Evolutionary conservation across 331 rosid genomes (phyloP).

Genomic region (Pyrus hybrid): DNA sequence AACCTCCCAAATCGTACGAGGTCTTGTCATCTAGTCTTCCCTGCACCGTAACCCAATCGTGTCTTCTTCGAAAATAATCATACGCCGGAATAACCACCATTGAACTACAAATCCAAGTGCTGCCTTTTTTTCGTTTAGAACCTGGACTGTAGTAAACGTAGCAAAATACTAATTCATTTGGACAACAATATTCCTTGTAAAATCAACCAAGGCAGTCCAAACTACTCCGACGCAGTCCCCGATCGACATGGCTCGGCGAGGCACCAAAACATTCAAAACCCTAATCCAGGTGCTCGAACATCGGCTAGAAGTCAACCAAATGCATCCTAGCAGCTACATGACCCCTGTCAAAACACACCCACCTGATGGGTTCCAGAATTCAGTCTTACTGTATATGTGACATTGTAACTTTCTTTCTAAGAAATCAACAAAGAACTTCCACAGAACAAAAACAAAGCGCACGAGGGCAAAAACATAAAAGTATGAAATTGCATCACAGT

Average conservation of each 20-base stretch:
- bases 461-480: background rate
- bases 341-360: background rate
- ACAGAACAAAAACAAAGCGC: background rate
- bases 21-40: no score
- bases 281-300: background rate
- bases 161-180: background rate
- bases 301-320: background rate
- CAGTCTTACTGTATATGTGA: background rate
- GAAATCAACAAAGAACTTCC: background rate
- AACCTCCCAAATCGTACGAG: no score
- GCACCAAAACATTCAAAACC: background rate
- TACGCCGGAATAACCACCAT: background rate
- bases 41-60: no score
- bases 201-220: background rate
- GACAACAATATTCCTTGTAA: background rate
- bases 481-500: background rate
- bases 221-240: no score
- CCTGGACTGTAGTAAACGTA: background rate
- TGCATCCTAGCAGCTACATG: background rate
- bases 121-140: background rate
- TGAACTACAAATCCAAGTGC: background rate
- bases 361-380: background rate
- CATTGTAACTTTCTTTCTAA: background rate
- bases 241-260: no score
- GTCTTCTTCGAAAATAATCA: no score